Evolutionary conservation across 2,329 filamentous ascomycete species (phyloP), one percentile per base, ranked within the genome.

Genomic region (Sarocladiaceae sp.): DNA sequence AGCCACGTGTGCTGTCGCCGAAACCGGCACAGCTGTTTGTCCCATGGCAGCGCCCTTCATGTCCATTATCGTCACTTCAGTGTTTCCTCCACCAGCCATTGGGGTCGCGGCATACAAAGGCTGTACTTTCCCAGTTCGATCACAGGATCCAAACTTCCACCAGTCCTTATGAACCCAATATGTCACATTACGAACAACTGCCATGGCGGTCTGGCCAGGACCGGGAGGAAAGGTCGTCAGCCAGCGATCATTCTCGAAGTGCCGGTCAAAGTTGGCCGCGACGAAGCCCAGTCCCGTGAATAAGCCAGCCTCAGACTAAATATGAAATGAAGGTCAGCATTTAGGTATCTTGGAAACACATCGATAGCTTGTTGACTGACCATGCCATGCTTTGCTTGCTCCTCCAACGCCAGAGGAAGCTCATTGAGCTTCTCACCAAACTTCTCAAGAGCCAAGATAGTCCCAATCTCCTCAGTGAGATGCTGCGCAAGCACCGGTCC

Each of bases 401-500:
- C 46, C 35, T 59, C 28, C 10, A 57, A 33, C 29, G 53, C 55
- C 49, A 60, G 58, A 15, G 17, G 20, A 15, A 53, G 31, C 4
- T 25, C 15, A 2, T 25, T 18, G 46, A 50, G 48, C 52, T 53
- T 50, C 12, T 46, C 29, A 17, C 59, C 64, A 50, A 60, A 66
- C 39, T 59, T 55, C n/a, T 56, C 53, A 18, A 70, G 57, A n/a
- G 48, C 58, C 33, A 63, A 44, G 15, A 71, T 61, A 31, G 60
- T 61, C 23, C 49, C 52, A 50, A 71, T 64, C 55, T 71, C 68
- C 8, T 69, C 65, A 2, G 46, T 53, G 39, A 71, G 56, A 55
- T 71, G 69, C 50, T 60, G 40, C 12, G 54, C 50, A 52, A 71
- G 55, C 5, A 53, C 54, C 2, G 59, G 51, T 15, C 57, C 66